Evolutionary conservation across 2,329 filamentous ascomycete species (phyloP).

Genomic region (Mycosphaerella arachidis): DNA sequence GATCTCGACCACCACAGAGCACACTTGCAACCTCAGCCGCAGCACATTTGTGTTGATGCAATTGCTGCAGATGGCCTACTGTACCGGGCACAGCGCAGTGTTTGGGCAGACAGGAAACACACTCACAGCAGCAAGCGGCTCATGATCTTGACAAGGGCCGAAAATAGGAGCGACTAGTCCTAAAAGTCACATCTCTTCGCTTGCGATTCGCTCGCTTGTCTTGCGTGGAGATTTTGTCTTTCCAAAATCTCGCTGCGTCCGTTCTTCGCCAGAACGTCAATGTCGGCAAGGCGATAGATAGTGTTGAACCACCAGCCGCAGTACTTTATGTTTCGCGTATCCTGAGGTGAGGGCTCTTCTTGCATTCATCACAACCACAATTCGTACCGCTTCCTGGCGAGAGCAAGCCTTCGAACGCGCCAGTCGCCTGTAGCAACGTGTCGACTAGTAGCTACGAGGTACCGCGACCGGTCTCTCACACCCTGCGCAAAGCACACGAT

Average conservation of each 20-base stretch:
- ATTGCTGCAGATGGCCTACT: background rate
- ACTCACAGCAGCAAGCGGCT: background rate
- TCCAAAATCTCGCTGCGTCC: background rate
- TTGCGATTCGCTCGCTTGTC: background rate
- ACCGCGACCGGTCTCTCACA: background rate
- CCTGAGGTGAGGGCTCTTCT: background rate
- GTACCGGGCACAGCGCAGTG: background rate
- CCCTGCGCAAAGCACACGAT: background rate
- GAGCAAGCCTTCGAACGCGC: background rate
- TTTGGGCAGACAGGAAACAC: background rate
- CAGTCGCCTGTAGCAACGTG: background rate
- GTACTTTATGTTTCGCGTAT: background rate
- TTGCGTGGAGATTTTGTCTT: background rate
- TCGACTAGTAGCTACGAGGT: background rate
- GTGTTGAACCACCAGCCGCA: background rate
- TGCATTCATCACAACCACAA: background rate
- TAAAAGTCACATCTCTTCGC: background rate
- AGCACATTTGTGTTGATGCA: background rate
- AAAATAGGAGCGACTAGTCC: background rate
- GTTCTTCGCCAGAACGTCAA: background rate
- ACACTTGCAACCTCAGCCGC: background rate
- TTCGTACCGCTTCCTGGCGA: background rate
- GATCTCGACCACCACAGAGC: background rate
- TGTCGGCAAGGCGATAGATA: background rate
- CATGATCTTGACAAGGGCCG: background rate